phyloP scores from a whole-genome alignment of 352 stramenopile genomes.

The Pythium periplocum region DNA sequence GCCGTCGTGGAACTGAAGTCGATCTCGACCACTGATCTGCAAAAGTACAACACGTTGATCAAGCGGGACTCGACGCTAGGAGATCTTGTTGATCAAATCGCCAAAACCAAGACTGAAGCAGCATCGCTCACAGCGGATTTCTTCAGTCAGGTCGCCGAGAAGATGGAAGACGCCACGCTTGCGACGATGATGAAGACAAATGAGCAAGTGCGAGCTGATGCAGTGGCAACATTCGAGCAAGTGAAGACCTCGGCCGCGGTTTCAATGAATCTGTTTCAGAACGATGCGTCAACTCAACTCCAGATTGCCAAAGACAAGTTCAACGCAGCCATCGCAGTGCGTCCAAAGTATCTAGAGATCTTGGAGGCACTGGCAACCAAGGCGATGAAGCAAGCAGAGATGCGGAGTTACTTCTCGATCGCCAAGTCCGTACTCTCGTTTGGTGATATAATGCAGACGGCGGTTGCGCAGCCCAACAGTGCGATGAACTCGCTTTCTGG shows the following conservation, averaged over 20 bases:
- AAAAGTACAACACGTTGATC: neutral
- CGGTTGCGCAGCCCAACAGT: neutral
- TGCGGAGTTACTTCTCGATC: neutral
- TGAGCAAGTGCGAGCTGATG: neutral
- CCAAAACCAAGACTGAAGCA: neutral
- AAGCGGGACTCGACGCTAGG: neutral
- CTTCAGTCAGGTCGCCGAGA: neutral
- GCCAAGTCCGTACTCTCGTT: neutral
- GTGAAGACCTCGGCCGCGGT: neutral
- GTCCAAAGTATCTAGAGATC: neutral
- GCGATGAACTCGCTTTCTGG: neutral
- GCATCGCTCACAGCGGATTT: neutral
- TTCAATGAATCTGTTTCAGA: neutral
- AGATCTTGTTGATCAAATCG: neutral
- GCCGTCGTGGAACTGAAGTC: neutral
- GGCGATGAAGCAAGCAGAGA: neutral
- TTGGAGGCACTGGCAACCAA: neutral
- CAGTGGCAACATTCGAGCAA: neutral
- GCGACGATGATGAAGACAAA: neutral
- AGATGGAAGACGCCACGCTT: neutral
- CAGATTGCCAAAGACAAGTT: neutral
- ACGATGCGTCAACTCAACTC: neutral
- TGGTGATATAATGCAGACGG: neutral
- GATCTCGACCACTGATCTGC: neutral
- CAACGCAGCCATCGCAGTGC: neutral